Evolutionary conservation across 768 basidiomycete species (phyloP).

Genomic region (Tylopilus rubrobrunneus): DNA sequence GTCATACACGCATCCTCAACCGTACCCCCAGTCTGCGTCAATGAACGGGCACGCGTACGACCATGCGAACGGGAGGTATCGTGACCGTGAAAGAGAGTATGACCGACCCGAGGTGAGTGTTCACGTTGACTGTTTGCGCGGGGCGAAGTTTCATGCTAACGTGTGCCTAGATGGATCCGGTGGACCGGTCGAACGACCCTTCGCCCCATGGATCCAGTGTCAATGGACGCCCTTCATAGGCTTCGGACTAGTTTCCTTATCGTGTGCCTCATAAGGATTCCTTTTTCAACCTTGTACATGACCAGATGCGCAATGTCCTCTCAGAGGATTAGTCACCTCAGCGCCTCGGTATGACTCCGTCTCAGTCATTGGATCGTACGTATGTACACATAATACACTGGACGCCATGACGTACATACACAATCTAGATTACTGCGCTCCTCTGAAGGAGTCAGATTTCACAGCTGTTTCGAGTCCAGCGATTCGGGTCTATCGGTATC

Average conservation of each 20-base stretch:
- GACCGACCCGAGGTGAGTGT: conserved; percentile 18
- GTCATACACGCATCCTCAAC: conserved; percentile 14
- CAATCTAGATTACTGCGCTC: background rate
- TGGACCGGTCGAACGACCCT: conserved; percentile 17
- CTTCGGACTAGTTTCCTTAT: background rate
- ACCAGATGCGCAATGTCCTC: background rate
- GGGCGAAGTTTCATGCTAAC: background rate
- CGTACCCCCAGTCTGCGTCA: conserved; percentile 10
- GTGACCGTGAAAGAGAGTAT: conserved; percentile 23
- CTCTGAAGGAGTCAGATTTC: background rate
- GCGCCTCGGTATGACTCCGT: too few species aligned
- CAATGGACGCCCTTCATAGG: conserved; percentile 25
- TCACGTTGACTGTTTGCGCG: background rate
- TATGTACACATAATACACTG: background rate
- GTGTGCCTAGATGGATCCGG: conserved; percentile 8
- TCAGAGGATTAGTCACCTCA: background rate
- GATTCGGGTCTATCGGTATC: conserved; percentile 18
- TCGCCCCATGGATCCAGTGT: conserved; percentile 19
- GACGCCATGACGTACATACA: background rate
- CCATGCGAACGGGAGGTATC: conserved; percentile 26
- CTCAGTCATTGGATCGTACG: background rate
- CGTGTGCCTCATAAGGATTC: background rate
- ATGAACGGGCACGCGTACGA: conserved; percentile 25
- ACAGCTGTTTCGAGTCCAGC: conserved; percentile 11
- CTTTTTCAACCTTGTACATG: conserved; percentile 2